Percentiles rank a stretch among this genome's conserved stretches.
These are phyloP conservation scores for Nemania sp. DNA, from an alignment of 2,329 filamentous ascomycete genomes.

Conservation along the genomic window DNA sequence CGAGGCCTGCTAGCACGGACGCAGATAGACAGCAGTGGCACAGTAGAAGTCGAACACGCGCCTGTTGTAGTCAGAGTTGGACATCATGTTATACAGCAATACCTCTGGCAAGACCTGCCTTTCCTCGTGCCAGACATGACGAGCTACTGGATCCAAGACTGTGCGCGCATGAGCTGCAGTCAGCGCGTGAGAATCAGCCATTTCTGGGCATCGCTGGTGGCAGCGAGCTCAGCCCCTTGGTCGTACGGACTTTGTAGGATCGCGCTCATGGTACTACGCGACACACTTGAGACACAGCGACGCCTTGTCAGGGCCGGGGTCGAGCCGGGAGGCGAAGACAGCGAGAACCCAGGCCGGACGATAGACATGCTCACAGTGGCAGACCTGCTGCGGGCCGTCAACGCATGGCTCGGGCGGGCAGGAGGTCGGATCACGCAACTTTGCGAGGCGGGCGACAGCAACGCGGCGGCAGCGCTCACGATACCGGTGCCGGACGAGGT, in stretches of 20 bases:
- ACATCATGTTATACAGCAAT: constrained; percentile 21
- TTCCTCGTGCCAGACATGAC: constrained; percentile 29
- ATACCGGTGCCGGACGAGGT: constrained; percentile 22
- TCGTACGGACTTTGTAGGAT: constrained; percentile 27
- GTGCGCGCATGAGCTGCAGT: constrained; percentile 29
- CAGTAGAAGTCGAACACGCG: constrained; percentile 21
- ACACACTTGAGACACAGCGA: constrained; percentile 27
- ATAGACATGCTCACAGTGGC: constrained; percentile 29
- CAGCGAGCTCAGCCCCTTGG: constrained; percentile 27
- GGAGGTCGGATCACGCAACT: constrained; percentile 27
- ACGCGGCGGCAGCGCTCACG: neutral
- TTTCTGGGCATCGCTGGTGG: constrained; percentile 26
- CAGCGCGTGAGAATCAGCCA: constrained; percentile 26
- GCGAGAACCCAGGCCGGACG: constrained; percentile 27
- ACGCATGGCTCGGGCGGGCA: constrained; percentile 27
- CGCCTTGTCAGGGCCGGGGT: constrained; percentile 23
- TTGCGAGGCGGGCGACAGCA: constrained; percentile 28
- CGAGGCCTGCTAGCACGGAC: constrained; percentile 25
- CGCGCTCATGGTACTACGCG: constrained; percentile 28
- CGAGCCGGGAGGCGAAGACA: constrained; percentile 28
- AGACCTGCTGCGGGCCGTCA: constrained; percentile 24
- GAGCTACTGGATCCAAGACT: constrained; percentile 28
- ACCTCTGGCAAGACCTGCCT: constrained; percentile 29
- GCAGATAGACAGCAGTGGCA: constrained; percentile 14
- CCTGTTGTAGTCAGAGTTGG: constrained; percentile 22